Conservation (phyloP, 2,329 filamentous ascomycete species). For the Monilinia polystroma region DNA sequence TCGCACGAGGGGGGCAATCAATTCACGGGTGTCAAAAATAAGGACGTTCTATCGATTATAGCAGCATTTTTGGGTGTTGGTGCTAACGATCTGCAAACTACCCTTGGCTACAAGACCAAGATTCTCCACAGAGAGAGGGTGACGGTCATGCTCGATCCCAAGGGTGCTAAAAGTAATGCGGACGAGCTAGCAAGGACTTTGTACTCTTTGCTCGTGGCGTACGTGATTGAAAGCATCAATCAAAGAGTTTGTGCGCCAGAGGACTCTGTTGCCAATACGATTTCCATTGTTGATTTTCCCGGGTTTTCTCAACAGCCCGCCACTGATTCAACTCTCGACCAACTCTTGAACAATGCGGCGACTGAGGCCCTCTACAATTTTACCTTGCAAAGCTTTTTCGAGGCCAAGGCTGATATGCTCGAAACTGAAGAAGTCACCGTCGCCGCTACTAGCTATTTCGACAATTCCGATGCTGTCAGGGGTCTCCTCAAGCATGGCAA, state of each 20-base stretch:
- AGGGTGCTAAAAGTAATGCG: constrained; percentile 84
- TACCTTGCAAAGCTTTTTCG: constrained; percentile 93
- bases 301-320: constrained; percentile 85
- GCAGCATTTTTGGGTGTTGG: constrained; percentile 93
- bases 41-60: constrained; percentile 79
- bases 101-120: constrained; percentile 93
- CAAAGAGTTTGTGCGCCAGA: constrained; percentile 83
- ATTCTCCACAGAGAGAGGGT: constrained; percentile 94
- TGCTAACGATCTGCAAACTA: constrained; percentile 77
- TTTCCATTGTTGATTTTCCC: constrained; percentile 94
- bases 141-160: constrained; percentile 96
- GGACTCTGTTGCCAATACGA: constrained; percentile 86
- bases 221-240: constrained; percentile 90
- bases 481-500: constrained; percentile 91
- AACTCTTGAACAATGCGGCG: constrained; percentile 91
- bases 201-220: constrained; percentile 91
- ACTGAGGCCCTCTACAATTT: constrained; percentile 91
- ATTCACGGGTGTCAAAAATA: constrained; percentile 87
- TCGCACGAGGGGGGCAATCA: constrained; percentile 90
- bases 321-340: constrained; percentile 83
- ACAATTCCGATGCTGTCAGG: constrained; percentile 92
- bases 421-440: constrained; percentile 93
- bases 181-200: constrained; percentile 91
- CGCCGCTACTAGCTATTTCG: constrained; percentile 91
- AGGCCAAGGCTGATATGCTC: constrained; percentile 86